Percentiles rank a stretch among this genome's conserved stretches.
Evolutionary conservation across 306 rosid species (phyloP).

Genomic region (Trifolium subterraneum): DNA sequence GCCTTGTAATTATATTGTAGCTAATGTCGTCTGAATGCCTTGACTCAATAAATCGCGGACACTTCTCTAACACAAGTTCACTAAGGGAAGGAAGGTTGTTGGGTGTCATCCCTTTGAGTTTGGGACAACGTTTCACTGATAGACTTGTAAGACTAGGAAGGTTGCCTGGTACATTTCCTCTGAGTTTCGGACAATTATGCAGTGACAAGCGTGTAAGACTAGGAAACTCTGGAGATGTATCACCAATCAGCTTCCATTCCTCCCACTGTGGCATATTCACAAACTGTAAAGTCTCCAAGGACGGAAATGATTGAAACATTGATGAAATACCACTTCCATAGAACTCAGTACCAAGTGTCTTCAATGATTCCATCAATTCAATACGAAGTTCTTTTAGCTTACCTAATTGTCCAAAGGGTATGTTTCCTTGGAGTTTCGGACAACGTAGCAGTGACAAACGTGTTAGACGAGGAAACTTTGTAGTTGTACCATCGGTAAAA

Average conservation of each 20-base stretch:
- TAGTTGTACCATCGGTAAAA: not conserved
- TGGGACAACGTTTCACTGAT: not conserved
- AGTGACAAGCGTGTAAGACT: not conserved
- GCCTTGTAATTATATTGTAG: not conserved
- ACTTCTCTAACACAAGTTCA: not conserved
- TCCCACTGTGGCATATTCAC: not conserved
- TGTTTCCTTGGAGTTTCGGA: conserved; percentile 30
- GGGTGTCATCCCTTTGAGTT: not conserved
- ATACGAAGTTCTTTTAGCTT: not conserved
- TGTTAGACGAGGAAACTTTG: conserved; percentile 5
- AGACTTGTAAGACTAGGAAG: not conserved
- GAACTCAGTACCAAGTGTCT: not conserved
- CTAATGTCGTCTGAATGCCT: not conserved
- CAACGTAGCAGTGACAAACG: not conserved
- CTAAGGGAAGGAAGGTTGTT: not conserved
- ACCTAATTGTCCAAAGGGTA: conserved; percentile 19
- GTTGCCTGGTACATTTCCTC: not conserved
- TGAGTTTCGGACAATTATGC: not conserved
- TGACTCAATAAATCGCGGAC: not conserved
- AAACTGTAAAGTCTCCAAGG: not conserved
- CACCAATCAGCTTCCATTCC: conserved; percentile 17
- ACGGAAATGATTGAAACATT: not conserved
- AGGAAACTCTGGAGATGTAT: not conserved
- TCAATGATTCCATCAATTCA: not conserved
- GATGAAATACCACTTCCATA: not conserved